phyloP scores from a whole-genome alignment of 2,329 filamentous ascomycete species.

The Epichloe brachyelytri region DNA sequence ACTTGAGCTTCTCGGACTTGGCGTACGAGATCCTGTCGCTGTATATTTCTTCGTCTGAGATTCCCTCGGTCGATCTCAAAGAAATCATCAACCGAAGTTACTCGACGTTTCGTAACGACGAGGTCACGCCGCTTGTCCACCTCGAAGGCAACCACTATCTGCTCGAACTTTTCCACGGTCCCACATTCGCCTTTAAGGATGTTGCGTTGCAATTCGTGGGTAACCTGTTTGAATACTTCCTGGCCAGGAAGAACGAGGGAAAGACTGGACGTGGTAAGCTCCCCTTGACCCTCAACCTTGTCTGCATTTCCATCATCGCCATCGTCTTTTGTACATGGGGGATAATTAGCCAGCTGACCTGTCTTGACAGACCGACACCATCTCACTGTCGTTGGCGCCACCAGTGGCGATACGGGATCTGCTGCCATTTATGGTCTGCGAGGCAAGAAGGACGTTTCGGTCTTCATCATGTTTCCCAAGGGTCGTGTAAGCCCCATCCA shows the following conservation, averaged over 20 bases:
- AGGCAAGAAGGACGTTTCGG: constrained; percentile 92
- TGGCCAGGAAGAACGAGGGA: constrained; percentile 58
- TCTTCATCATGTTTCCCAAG: constrained; percentile 89
- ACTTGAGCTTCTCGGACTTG: constrained; percentile 67
- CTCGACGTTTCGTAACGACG: constrained; percentile 68
- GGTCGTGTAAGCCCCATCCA: constrained; percentile 85
- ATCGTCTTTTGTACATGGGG: neutral
- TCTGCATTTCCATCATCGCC: neutral
- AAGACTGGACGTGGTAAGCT: constrained; percentile 44
- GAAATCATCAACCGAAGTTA: constrained; percentile 77
- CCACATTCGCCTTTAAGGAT: constrained; percentile 93
- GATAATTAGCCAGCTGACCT: constrained; percentile 9
- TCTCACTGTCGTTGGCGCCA: constrained; percentile 76
- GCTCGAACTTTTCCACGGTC: constrained; percentile 92
- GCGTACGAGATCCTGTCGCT: constrained; percentile 76
- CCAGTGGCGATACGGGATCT: constrained; percentile 80
- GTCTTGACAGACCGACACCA: constrained; percentile 51
- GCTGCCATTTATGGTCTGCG: constrained; percentile 91
- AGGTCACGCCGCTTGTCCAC: constrained; percentile 69
- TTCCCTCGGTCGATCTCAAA: constrained; percentile 67
- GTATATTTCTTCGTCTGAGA: constrained; percentile 75
- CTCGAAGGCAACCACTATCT: constrained; percentile 67
- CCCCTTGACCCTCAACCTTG: neutral
- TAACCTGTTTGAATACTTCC: constrained; percentile 89
- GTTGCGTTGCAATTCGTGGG: constrained; percentile 90